Percentiles rank a stretch among this genome's conserved stretches.
Evolutionary conservation across 768 basidiomycete species (phyloP).

Genomic region (Tylopilus plumbeoviolaceoides): DNA sequence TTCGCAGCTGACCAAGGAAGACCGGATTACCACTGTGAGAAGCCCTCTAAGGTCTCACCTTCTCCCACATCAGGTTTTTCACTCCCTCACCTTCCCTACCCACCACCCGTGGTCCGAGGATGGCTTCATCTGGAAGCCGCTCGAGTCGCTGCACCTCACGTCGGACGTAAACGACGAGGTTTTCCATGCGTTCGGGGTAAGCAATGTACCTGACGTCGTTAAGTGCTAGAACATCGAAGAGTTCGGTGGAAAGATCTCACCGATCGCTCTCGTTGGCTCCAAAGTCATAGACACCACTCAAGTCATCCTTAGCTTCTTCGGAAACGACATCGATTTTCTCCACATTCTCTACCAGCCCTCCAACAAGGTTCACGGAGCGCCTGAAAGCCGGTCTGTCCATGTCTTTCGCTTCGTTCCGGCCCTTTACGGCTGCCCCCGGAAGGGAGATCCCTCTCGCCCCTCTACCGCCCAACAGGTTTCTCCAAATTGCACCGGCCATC

Average conservation of each 20-base stretch:
- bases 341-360: conserved; percentile 59
- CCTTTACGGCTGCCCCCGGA: background rate
- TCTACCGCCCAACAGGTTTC: conserved; percentile 83
- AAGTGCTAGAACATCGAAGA: background rate
- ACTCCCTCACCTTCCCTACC: conserved; percentile 33
- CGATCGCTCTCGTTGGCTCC: conserved; percentile 42
- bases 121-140: conserved; percentile 38
- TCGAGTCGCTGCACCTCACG: conserved; percentile 72
- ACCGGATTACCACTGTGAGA: background rate
- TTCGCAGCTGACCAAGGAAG: background rate
- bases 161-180: conserved; percentile 64
- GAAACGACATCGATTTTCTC: conserved; percentile 53
- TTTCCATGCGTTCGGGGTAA: conserved; percentile 73
- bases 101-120: conserved; percentile 31
- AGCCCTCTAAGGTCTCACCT: conserved; percentile 14
- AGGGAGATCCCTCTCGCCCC: conserved; percentile 70
- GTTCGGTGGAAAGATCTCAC: conserved; percentile 11
- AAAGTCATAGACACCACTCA: conserved; percentile 72
- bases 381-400: conserved; percentile 36
- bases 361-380: conserved; percentile 66
- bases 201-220: conserved; percentile 56
- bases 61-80: conserved; percentile 29
- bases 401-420: conserved; percentile 6
- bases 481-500: conserved; percentile 85
- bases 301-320: conserved; percentile 61